These are phyloP conservation scores for Veloboletus limbatus DNA, from an alignment of 1,284 basidiomycete species.

Conservation along the genomic window DNA sequence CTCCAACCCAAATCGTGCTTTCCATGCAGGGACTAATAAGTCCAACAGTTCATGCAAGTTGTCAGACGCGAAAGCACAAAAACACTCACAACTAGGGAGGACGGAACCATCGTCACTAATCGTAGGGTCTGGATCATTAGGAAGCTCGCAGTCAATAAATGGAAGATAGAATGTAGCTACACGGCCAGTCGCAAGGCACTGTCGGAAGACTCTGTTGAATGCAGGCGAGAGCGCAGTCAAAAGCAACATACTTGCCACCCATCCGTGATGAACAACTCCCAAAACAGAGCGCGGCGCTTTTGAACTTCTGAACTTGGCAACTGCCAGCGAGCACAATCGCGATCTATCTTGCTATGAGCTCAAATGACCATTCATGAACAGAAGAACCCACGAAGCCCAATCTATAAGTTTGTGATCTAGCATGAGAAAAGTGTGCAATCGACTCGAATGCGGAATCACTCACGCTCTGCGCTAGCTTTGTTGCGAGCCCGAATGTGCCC, in stretches of 20 bases:
- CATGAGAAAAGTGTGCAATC: constrained; percentile 8
- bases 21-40: constrained; percentile 63
- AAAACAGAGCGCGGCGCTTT: constrained; percentile 66
- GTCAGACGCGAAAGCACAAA: constrained; percentile 2
- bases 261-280: constrained; percentile 70
- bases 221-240: neutral
- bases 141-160: constrained; percentile 64
- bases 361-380: neutral
- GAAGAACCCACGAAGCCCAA: constrained; percentile 56
- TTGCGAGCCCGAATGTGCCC: constrained; percentile 57
- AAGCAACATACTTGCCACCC: constrained; percentile 54
- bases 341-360: constrained; percentile 42
- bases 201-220: neutral
- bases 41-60: neutral
- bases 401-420: constrained; percentile 36
- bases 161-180: constrained; percentile 62
- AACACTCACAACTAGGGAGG: constrained; percentile 52
- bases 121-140: constrained; percentile 51
- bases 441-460: constrained; percentile 26
- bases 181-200: constrained; percentile 62
- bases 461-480: constrained; percentile 65
- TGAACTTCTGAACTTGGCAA: constrained; percentile 57
- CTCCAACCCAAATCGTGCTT: constrained; percentile 65
- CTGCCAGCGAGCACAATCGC: constrained; percentile 68
- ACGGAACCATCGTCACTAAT: constrained; percentile 51